phyloP scores from a whole-genome alignment of 2,329 filamentous ascomycete genomes.

The Pseudopithomyces maydicus region DNA sequence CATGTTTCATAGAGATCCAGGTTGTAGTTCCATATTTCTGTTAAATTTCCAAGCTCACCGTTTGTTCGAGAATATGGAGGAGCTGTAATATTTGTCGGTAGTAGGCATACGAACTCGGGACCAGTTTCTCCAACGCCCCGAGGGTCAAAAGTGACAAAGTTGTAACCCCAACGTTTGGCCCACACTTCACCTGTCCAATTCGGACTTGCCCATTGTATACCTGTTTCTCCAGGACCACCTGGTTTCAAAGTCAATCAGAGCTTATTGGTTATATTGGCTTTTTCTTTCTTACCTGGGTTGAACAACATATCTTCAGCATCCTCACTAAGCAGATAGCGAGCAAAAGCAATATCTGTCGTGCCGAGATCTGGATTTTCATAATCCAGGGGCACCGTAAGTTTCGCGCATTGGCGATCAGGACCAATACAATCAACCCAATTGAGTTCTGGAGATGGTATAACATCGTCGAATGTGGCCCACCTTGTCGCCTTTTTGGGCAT shows the following conservation, averaged over 20 bases:
- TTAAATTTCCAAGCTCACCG: background rate
- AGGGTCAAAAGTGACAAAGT: conserved; percentile 36
- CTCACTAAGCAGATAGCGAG: conserved; percentile 8
- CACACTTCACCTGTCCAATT: background rate
- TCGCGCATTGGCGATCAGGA: conserved; percentile 13
- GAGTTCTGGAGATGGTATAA: conserved; percentile 13
- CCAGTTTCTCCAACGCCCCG: conserved; percentile 26
- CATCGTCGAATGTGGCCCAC: conserved; percentile 7
- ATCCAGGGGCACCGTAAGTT: conserved; percentile 20
- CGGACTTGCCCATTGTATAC: background rate
- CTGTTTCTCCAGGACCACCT: too few relatives aligned
- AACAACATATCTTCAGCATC: conserved; percentile 12
- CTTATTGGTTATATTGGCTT: too few relatives aligned
- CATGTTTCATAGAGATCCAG: conserved; percentile 7
- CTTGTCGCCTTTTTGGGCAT: too few relatives aligned
- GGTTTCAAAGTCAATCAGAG: too few relatives aligned
- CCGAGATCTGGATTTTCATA: conserved; percentile 15
- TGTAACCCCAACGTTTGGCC: conserved; percentile 8
- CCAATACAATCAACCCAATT: conserved; percentile 18
- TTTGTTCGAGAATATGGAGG: background rate
- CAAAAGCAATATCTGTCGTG: conserved; percentile 19
- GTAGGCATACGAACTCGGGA: background rate
- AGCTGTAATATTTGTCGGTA: background rate
- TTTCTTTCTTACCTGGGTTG: conserved; percentile 14
- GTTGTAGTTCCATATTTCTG: background rate